Evolutionary conservation across 2,329 filamentous ascomycete species (phyloP).

Genomic region (Chaetomiaceae sp.): DNA sequence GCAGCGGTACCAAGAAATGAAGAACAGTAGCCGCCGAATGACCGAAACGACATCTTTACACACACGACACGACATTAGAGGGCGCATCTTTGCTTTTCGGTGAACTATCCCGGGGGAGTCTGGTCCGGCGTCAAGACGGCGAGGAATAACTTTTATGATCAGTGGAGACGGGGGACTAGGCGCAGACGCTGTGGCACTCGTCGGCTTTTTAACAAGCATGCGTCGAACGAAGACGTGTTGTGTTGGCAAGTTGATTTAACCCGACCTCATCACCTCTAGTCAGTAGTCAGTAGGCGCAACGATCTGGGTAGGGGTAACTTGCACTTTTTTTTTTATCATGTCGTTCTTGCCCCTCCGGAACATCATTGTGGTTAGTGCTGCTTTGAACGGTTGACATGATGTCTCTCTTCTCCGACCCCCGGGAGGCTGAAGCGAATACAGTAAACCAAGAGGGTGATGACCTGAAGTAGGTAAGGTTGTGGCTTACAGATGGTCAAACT

Average conservation of each 20-base stretch:
- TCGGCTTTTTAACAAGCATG: conserved; percentile 1
- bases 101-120: not conserved
- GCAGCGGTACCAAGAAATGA: conserved; percentile 32
- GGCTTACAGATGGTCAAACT: too few relatives aligned
- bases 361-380: not conserved
- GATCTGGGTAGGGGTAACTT: conserved; percentile 8
- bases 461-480: too few relatives aligned
- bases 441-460: too few relatives aligned
- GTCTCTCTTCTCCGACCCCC: too few relatives aligned
- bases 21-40: not conserved
- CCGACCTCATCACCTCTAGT: not conserved
- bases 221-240: conserved; percentile 1
- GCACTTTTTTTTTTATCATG: conserved; percentile 1
- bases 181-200: not conserved
- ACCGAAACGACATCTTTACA: conserved; percentile 6
- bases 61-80: not conserved
- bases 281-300: conserved; percentile 9
- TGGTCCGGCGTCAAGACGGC: conserved; percentile 6
- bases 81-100: not conserved
- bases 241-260: not conserved
- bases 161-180: not conserved
- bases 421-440: too few relatives aligned
- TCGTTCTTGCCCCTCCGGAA: not conserved
- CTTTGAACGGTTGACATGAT: not conserved
- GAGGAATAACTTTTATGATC: not conserved